Evolutionary conservation across 1,139 yeast genomes (phyloP), one percentile per base, ranked within the genome.

Genomic region (Groenewaldozyma auringiensis): DNA sequence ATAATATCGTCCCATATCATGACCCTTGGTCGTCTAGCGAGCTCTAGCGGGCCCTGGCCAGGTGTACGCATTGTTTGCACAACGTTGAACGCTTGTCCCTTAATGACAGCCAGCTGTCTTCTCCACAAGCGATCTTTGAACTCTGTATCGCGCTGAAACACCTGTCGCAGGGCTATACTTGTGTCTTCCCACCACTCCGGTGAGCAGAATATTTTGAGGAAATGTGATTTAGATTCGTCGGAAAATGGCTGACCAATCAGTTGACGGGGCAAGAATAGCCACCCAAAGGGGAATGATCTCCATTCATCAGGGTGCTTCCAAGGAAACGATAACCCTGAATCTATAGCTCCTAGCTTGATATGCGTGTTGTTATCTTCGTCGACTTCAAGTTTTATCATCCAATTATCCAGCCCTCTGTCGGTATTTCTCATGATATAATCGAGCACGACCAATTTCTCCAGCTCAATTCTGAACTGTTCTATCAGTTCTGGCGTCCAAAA

Each of bases 231-330:
- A 1, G 87, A 78, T 37, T 66, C 65, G 37, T 66, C 65, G 2
- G 83, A 73, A 54, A 83, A 82, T 1, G 88, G 89, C 50, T 76
- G 81, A 0, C 86, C 87, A 46, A 83, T 78, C 2, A 83, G 60
- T 6, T 77, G 69, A 17, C 76, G 61, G 0, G 92, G 92, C 36
- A 83, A 62, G 53, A 79, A 81, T 25, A 83, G 64, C 92, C 92
- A 83, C 0, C 92, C 92, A 63, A 76, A 83, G 0, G 92, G 92
- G 54, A 81, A 83, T 1, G 86, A 79, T 46, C 92, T 65, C 88
- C 89, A 82, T 57, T 81, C 88, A 60, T 83, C 85, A 0, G 92
- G 92, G 53, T 81, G 86, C 55, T 83, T 83, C 89, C 89, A 83
- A 3, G 92, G 92, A 55, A 81, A 82, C 0, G 89, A 75, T 27